Percentiles rank a stretch among this genome's conserved stretches.
phyloP scores from a whole-genome alignment of 1,284 basidiomycete species.

The Fomitopsis pinicola region DNA sequence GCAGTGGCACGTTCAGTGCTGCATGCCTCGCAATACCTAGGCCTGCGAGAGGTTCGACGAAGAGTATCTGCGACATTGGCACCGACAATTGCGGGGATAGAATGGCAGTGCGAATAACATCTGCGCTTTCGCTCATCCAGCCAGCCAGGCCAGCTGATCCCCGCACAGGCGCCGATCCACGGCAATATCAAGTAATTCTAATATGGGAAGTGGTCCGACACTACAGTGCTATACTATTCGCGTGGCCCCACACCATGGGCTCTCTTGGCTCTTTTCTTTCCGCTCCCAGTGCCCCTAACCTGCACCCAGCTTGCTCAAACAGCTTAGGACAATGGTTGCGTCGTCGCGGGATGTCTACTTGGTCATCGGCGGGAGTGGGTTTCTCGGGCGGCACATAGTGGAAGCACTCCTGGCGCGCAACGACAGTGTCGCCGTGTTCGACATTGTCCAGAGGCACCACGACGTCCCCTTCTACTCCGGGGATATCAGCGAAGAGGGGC shows the following conservation, averaged over 20 bases:
- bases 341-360: slow-evolving; percentile 55
- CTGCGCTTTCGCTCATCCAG: not conserved
- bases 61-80: not conserved
- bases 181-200: not conserved
- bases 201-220: not conserved
- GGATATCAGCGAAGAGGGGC: slow-evolving; percentile 77
- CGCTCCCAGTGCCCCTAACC: not conserved
- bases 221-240: not conserved
- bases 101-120: not conserved
- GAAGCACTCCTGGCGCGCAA: slow-evolving; percentile 75
- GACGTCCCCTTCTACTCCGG: slow-evolving; percentile 85
- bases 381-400: slow-evolving; percentile 89
- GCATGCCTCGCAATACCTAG: not conserved
- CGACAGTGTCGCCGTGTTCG: slow-evolving; percentile 81
- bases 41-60: not conserved
- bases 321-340: slow-evolving; percentile 19
- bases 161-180: not conserved
- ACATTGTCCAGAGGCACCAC: slow-evolving; percentile 85
- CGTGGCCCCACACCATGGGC: not conserved
- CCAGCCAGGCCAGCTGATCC: not conserved
- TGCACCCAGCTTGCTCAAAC: not conserved
- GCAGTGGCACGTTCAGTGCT: not conserved
- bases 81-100: not conserved
- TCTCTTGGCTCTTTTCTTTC: not conserved
- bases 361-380: slow-evolving; percentile 90